Percentiles rank a stretch among this genome's conserved stretches.
Evolutionary conservation across 768 basidiomycete genomes (phyloP).

Genomic region (Mycena crocata): DNA sequence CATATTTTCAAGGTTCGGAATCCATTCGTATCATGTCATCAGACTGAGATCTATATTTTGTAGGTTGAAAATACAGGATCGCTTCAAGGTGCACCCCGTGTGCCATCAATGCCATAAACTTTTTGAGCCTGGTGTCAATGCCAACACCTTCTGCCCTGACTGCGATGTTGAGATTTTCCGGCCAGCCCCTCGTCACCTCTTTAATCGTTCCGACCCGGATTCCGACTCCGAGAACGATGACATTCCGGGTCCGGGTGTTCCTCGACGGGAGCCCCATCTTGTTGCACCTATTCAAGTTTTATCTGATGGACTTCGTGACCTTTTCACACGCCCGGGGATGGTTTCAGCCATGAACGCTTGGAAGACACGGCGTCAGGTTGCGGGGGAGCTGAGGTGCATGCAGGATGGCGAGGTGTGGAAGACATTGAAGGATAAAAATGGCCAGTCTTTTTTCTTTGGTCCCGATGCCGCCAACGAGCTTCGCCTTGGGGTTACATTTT

Average conservation of each 20-base stretch:
- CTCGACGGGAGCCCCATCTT: not conserved
- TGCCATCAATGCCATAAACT: not conserved
- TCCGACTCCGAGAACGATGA: not conserved
- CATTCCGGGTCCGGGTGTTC: not conserved
- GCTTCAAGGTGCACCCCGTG: slow-evolving; percentile 1
- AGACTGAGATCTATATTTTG: too few relatives aligned
- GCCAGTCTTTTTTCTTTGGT: slow-evolving; percentile 25
- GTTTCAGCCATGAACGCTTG: slow-evolving; percentile 24
- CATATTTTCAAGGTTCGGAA: not conserved
- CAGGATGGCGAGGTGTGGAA: slow-evolving; percentile 30
- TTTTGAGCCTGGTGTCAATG: not conserved
- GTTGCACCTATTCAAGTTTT: slow-evolving; percentile 31
- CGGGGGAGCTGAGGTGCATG: slow-evolving; percentile 16
- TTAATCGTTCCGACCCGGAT: not conserved
- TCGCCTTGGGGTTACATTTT: slow-evolving; percentile 31
- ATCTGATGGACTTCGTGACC: slow-evolving; percentile 14
- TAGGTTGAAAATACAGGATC: not conserved
- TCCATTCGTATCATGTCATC: too few relatives aligned
- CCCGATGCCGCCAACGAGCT: slow-evolving; percentile 23
- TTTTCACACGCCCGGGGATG: slow-evolving; percentile 20
- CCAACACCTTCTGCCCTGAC: not conserved
- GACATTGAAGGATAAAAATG: slow-evolving; percentile 20
- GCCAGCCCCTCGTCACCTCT: not conserved
- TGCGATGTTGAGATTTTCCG: not conserved
- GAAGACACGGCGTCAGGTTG: not conserved